Evolutionary conservation across 257 asterid species (phyloP), one percentile per base, ranked within the genome.

Genomic region (Knoxia roxburghii): DNA sequence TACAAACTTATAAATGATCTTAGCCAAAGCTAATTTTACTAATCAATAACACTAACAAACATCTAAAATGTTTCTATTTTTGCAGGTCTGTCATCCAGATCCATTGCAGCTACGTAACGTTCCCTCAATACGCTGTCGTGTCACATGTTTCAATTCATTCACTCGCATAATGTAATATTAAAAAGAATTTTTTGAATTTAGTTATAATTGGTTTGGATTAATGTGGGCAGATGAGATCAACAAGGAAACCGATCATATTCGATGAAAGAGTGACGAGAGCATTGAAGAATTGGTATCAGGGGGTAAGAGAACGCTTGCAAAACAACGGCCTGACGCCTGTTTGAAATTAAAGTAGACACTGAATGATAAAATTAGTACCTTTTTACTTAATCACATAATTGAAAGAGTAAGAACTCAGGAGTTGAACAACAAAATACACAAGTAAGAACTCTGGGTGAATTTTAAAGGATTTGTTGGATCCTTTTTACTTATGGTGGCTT

Each of bases 141-240:
- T 88, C 97, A 45, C 99, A 90, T 97, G 99, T 90, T 12, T 18
- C n/a, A n/a, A n/a, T n/a, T n/a, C n/a, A n/a, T n/a, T n/a, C n/a
- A n/a, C n/a, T n/a, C n/a, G n/a, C n/a, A n/a, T n/a, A n/a, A n/a
- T n/a, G n/a, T n/a, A n/a, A n/a, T n/a, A n/a, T n/a, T n/a, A n/a
- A n/a, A n/a, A n/a, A n/a, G n/a, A n/a, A n/a, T n/a, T n/a, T n/a
- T n/a, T 3, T 37, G 6, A 37, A 37, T 37, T 37, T 37, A 3
- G 9, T 9, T 37, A 37, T 3, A 3, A 3, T 37, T 37, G 41
- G 46, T 56, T 8, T 29, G 29, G 18, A 13, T 40, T 14, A 43
- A 4, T 21, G 14, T 21, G 15, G 15, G 73, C 75, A 93, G 99
- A 94, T 90, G 99, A 97, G 97, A 49, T 82, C 97, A 6, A 82